These are phyloP conservation scores for Talaromyces rugulosus DNA, from an alignment of 2,329 filamentous ascomycete genomes.

Conservation along the genomic window DNA sequence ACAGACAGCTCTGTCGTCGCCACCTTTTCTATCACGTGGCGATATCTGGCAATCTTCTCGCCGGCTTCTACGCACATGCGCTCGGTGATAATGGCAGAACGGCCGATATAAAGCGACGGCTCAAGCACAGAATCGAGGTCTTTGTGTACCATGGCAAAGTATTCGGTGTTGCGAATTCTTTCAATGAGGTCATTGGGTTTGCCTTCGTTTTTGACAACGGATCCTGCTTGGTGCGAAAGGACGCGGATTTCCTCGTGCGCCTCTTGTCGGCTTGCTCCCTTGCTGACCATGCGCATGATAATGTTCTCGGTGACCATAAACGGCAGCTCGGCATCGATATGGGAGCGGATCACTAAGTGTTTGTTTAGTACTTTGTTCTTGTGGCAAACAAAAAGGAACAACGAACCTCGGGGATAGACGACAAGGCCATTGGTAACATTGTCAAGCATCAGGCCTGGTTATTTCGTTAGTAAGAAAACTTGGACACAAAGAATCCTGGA, in stretches of 20 bases:
- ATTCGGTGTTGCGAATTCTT: conserved; percentile 66
- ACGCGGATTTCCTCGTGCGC: conserved; percentile 86
- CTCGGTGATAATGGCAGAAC: not conserved
- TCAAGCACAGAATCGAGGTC: conserved; percentile 6
- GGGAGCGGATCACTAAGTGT: conserved; percentile 51
- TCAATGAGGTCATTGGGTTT: conserved; percentile 77
- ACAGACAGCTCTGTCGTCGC: not conserved
- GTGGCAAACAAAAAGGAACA: not conserved
- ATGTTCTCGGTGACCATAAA: conserved; percentile 75
- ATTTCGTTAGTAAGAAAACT: not conserved
- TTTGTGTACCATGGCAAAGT: conserved; percentile 51
- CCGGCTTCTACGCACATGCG: not conserved
- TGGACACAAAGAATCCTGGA: not conserved
- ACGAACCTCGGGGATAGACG: conserved; percentile 65
- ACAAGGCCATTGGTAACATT: conserved; percentile 66
- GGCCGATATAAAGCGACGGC: conserved; percentile 3
- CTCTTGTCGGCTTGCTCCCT: conserved; percentile 70
- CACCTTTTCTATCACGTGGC: not conserved
- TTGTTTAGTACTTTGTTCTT: not conserved
- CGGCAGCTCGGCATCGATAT: conserved; percentile 71
- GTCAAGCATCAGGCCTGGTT: conserved; percentile 39
- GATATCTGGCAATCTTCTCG: not conserved
- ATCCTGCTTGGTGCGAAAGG: conserved; percentile 69
- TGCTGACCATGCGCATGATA: conserved; percentile 72
- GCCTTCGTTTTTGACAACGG: conserved; percentile 67